Evolutionary conservation across 2,329 filamentous ascomycete genomes (phyloP), one percentile per base, ranked within the genome.

Genomic region (Aulographum hederae): DNA sequence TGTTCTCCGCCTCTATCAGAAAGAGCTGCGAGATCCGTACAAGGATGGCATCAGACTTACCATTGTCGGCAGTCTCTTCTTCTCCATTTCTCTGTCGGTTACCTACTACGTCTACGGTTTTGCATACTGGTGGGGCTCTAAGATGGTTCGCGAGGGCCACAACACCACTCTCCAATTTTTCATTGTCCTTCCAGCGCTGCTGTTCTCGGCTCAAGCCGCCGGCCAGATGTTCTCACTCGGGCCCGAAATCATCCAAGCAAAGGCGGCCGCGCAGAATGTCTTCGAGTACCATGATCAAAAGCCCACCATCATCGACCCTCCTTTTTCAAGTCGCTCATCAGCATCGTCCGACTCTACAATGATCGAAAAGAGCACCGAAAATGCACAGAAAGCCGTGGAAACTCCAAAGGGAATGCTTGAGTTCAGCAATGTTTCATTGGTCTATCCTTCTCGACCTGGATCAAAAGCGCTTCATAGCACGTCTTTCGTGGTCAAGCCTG

Each of bases 71-170:
- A 76, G 69, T 4, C 40, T 78, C 4, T 48, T 82, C 10, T 79
- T 79, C 42, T 73, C 73, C 1, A 66, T 76, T 26, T 73, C 73
- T 2, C 75, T 82, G 39, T 78, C 72, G 43, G 57, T 73, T 25
- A 65, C 68, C 32, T 50, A 82, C 43, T 61, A 78, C 31, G 68
- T 81, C 17, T 79, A 82, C 43, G 73, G 76, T 0, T 65, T 85
- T 33, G 73, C 76, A 1, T 84, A 81, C 51, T 85, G 77, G 75
- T 85, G 78, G 76, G 78, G 78, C 3, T 65, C 76, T 0, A 74
- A 69, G 41, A 69, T 72, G 38, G 78, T 84, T 36, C 65, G 73
- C 32, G 60, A 64, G 26, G 76, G 77, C 4, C 56, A 68, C 34
- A 76, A 76, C 40, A 67, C 66, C 27, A 68, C 72, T 19, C 65